phyloP scores from a whole-genome alignment of 2,329 filamentous ascomycete genomes.

The Talaromyces islandicus region DNA sequence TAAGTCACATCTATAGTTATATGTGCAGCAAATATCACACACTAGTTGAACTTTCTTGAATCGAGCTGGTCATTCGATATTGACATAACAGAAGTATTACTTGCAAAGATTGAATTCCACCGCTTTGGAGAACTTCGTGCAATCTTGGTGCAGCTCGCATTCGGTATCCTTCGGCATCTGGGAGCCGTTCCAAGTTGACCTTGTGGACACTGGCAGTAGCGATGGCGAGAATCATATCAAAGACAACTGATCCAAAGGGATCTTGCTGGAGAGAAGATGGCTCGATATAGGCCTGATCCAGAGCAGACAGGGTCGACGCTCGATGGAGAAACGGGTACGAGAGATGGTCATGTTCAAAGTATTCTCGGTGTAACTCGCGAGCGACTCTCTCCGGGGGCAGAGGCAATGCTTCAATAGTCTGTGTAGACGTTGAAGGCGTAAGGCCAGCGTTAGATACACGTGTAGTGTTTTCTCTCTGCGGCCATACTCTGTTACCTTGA shows the following conservation, averaged over 20 bases:
- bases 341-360: slow-evolving; percentile 39
- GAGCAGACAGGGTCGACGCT: slow-evolving; percentile 16
- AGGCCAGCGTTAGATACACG: not conserved
- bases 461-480: not conserved
- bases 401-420: slow-evolving; percentile 7
- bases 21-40: not conserved
- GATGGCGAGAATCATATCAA: slow-evolving; percentile 42
- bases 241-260: slow-evolving; percentile 33
- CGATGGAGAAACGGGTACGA: slow-evolving; percentile 39
- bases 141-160: slow-evolving; percentile 34
- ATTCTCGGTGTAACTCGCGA: slow-evolving; percentile 34
- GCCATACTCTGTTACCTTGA: not conserved
- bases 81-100: slow-evolving; percentile 40
- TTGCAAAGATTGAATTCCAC: slow-evolving; percentile 34
- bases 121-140: slow-evolving; percentile 30
- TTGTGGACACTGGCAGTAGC: slow-evolving; percentile 40
- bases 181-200: slow-evolving; percentile 40
- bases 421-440: slow-evolving; percentile 7
- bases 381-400: slow-evolving; percentile 33
- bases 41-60: slow-evolving; percentile 31
- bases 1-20: not conserved
- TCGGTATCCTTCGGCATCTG: slow-evolving; percentile 39
- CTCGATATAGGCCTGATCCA: slow-evolving; percentile 14
- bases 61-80: slow-evolving; percentile 37
- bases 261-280: slow-evolving; percentile 16